Conservation (phyloP, 768 basidiomycete genomes). For the Mycena galopus region DNA sequence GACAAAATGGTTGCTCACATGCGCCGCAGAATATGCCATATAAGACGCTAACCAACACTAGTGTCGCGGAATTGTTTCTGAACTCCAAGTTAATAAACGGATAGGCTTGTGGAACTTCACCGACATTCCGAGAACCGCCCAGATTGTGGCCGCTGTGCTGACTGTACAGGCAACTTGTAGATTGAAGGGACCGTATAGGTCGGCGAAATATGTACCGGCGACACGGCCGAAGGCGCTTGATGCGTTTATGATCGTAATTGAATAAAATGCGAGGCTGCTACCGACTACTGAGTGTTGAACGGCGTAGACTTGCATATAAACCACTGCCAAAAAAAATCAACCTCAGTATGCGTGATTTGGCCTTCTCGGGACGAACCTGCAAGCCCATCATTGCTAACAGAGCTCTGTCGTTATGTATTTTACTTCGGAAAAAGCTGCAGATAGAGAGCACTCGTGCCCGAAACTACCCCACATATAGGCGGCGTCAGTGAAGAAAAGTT, state of each 20-base stretch:
- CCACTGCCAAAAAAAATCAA: slow-evolving; percentile 27
- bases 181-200: slow-evolving; percentile 13
- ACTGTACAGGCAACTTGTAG: neutral
- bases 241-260: slow-evolving; percentile 11
- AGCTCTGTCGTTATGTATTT: too few relatives aligned
- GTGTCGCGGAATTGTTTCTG: neutral
- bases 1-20: neutral
- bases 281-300: slow-evolving; percentile 20
- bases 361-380: too few relatives aligned
- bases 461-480: slow-evolving; percentile 7
- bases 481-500: slow-evolving; percentile 26
- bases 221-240: slow-evolving; percentile 15
- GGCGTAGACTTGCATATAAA: slow-evolving; percentile 27
- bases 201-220: slow-evolving; percentile 8
- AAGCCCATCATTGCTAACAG: too few relatives aligned
- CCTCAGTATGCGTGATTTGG: too few relatives aligned
- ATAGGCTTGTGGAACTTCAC: neutral
- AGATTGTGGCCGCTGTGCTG: neutral
- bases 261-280: slow-evolving; percentile 28
- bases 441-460: too few relatives aligned
- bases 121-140: slow-evolving; percentile 6
- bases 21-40: slow-evolving; percentile 17
- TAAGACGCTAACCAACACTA: slow-evolving; percentile 7
- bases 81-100: neutral
- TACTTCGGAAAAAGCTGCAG: too few relatives aligned